Evolutionary conservation across 306 rosid species (phyloP), one percentile per base, ranked within the genome.

Genomic region (Prosopis cineraria): DNA sequence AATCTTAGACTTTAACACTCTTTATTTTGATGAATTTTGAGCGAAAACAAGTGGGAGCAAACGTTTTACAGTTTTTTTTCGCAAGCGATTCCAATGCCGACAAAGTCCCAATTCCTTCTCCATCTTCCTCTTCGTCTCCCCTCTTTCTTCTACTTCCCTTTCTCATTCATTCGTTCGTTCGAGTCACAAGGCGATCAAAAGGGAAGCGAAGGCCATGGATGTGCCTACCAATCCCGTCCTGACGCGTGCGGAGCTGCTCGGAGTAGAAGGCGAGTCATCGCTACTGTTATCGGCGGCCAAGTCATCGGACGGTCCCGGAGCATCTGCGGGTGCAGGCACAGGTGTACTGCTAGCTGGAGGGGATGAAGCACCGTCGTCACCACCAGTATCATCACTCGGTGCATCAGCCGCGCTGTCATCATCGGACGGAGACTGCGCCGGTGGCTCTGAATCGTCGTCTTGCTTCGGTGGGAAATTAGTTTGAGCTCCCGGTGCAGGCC

Each of bases 181-280:
- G 5, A 16, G 6, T 72, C 80, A 87, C 30, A 70, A 40, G 63
- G 68, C 78, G 7, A 76, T 45, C 50, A 84, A 68, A 43, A 75
- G 72, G 4, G 84, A 67, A 75, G 80, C 83, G 29, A 90, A 70
- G 52, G 72, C 84, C 81, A 83, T 81, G 12, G 60, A 1, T 14
- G 68, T 12, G 7, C 85, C 87, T 37, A 71, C 68, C 71, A 73
- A 75, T 66, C 85, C 80, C 16, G 60, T 40, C 64, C 50, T 13
- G 41, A 30, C 50, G 13, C 40, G 34, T 12, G 86, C 72, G 55
- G 78, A 43, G 64, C 81, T 59, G 11, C 72, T 20, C 17, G 59
- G 1, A n/a, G n/a, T n/a, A n/a, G 73, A 20, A 2, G 52, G 9
- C 11, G 80, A 17, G 34, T 30, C 40, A 3, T 10, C 1, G 8